phyloP scores from a whole-genome alignment of 352 stramenopile genomes.

The Pythium utonaiense region DNA sequence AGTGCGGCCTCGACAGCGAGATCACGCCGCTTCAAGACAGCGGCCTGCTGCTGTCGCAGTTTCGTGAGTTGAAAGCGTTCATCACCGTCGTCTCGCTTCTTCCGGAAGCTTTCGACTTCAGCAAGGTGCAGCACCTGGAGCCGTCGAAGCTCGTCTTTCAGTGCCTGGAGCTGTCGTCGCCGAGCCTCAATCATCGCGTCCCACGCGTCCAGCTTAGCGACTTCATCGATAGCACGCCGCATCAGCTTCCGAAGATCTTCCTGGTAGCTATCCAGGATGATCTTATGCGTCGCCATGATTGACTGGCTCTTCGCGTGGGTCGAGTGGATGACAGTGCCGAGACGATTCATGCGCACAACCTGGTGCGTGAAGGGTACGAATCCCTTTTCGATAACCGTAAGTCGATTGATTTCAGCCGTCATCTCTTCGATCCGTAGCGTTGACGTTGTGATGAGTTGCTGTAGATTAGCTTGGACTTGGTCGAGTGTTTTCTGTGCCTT shows the following conservation, averaged over 20 bases:
- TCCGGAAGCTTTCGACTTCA: conserved; percentile 53
- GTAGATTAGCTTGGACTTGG: conserved; percentile 49
- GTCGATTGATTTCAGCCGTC: conserved; percentile 55
- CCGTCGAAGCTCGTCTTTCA: conserved; percentile 52
- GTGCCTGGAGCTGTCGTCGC: conserved; percentile 47
- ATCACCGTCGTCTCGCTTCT: conserved; percentile 63
- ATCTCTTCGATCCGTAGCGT: conserved; percentile 58
- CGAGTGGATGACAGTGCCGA: conserved; percentile 38
- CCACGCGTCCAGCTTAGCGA: conserved; percentile 59
- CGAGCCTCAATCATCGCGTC: conserved; percentile 61
- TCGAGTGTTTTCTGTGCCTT: conserved; percentile 65
- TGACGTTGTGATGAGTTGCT: conserved; percentile 37
- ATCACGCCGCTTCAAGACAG: conserved; percentile 44
- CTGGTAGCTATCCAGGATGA: conserved; percentile 52
- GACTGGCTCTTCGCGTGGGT: conserved; percentile 38
- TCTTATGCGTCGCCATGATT: conserved; percentile 34
- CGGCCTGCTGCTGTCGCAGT: conserved; percentile 47
- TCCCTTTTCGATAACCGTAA: conserved; percentile 59
- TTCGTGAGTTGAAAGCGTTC: conserved; percentile 60
- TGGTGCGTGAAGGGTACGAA: conserved; percentile 80
- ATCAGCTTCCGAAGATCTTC: conserved; percentile 58
- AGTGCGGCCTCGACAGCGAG: conserved; percentile 38
- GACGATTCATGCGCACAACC: conserved; percentile 44
- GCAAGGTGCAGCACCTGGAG: conserved; percentile 60
- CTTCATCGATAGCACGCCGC: conserved; percentile 42